Evolutionary conservation across 2,329 filamentous ascomycete genomes (phyloP).

Genomic region (Fusarium keratoplasticum): DNA sequence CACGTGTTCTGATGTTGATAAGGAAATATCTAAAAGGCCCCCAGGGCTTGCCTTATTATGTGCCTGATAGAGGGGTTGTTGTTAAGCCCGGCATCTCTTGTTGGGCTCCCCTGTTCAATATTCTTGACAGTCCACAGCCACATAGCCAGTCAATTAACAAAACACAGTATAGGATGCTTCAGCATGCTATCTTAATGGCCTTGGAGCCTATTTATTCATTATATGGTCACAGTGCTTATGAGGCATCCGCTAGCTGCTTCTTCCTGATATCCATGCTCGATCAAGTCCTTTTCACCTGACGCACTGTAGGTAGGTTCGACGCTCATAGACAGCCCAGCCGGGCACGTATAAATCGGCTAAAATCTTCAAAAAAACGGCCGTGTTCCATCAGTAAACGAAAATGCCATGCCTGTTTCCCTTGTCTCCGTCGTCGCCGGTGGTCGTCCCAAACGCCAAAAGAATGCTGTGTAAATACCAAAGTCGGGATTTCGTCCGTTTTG

Average conservation of each 20-base stretch:
- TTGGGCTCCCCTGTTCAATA: neutral
- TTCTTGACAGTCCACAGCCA: neutral
- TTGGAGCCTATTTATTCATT: constrained; percentile 10
- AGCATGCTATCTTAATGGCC: constrained; percentile 3
- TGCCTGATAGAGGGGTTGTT: neutral
- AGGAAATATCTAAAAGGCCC: neutral
- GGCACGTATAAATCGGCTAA: neutral
- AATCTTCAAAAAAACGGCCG: neutral
- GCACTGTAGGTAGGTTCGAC: constrained; percentile 1
- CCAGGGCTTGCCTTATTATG: neutral
- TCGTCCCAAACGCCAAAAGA: constrained; percentile 38
- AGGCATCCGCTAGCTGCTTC: neutral
- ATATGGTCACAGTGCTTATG: neutral
- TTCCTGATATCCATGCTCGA: constrained; percentile 9
- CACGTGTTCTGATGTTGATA: neutral
- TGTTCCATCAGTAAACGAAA: constrained; percentile 25
- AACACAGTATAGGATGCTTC: neutral
- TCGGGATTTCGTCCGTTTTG: constrained; percentile 1
- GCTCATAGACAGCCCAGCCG: constrained; percentile 12
- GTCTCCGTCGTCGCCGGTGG: constrained; percentile 17
- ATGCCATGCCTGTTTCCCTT: constrained; percentile 22
- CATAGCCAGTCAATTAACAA: neutral
- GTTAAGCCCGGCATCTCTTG: neutral
- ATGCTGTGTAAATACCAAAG: constrained; percentile 33
- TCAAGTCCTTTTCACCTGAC: neutral